A percentile compares a stretch with the other conserved stretches of the same genome.
Evolutionary conservation across 2,329 filamentous ascomycete genomes (phyloP).

Genomic region (Clarireedia sp.): DNA sequence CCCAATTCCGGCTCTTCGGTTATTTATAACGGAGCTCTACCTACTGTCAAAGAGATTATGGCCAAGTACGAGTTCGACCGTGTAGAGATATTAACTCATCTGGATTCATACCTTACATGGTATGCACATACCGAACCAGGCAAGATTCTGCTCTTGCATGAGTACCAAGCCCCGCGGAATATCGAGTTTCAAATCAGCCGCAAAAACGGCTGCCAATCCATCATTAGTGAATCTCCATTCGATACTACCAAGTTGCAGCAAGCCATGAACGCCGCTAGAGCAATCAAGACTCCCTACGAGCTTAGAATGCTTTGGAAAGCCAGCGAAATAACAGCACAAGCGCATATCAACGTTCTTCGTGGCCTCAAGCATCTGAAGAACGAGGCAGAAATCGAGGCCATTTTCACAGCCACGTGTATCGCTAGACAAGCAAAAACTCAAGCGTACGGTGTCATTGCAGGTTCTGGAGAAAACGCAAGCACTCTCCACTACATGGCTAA

Average conservation of each 20-base stretch:
- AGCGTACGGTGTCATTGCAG: slow-evolving; percentile 85
- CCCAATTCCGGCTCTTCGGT: slow-evolving; percentile 49
- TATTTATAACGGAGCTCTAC: slow-evolving; percentile 57
- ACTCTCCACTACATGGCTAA: slow-evolving; percentile 85
- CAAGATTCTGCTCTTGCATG: slow-evolving; percentile 39
- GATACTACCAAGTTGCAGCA: slow-evolving; percentile 49
- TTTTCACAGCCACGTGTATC: slow-evolving; percentile 67
- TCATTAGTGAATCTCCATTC: slow-evolving; percentile 28
- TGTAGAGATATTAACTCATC: slow-evolving; percentile 42
- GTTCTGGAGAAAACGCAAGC: slow-evolving; percentile 71
- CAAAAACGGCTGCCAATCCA: slow-evolving; percentile 2
- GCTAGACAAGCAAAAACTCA: slow-evolving; percentile 65
- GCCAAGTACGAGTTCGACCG: slow-evolving; percentile 61
- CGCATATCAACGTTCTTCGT: slow-evolving; percentile 65
- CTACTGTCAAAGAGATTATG: slow-evolving; percentile 52
- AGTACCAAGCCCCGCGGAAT: slow-evolving; percentile 32
- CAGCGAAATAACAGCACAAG: slow-evolving; percentile 69
- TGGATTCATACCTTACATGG: slow-evolving; percentile 43
- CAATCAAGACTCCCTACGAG: slow-evolving; percentile 81
- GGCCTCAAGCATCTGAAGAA: slow-evolving; percentile 56
- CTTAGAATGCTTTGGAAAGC: slow-evolving; percentile 73
- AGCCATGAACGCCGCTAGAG: slow-evolving; percentile 72
- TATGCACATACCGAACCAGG: slow-evolving; percentile 33
- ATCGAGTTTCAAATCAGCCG: not conserved
- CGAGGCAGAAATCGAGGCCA: slow-evolving; percentile 76